Base-by-base conservation (phyloP, 2,329 filamentous ascomycete genomes). In the Ceratocystis colombiana region DNA sequence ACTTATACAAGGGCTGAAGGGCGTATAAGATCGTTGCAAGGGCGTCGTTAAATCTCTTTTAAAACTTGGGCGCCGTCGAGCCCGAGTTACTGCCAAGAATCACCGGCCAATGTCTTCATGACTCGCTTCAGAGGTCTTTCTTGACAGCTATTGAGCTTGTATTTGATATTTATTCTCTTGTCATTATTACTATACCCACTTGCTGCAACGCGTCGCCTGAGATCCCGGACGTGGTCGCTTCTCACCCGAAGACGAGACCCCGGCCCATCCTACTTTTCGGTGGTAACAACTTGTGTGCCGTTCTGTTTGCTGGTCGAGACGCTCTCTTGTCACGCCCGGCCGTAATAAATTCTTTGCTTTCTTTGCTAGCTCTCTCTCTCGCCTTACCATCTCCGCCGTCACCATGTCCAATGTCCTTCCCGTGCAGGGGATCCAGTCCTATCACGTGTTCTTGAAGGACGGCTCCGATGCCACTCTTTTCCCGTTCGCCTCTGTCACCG, bases 381-480 rank as follows among this genome's bases (percentile, higher is more conserved):
- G 25, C n/a, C 20, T 22, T 25, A 10, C 1, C 48, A 28, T 53
- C 48, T 37, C 20, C 37, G 10, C 2, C 55, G 20, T 25, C 20
- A 57, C 17, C 48, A 64, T 62, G 37, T 28, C 71, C 73, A 76
- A 75, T 70, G 90, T 91, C 88, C 87, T 88, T 74, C 79, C 64
- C 87, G 88, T 50, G 89, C 82, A 72, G 86, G 87, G 70, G 80
- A 83, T 69, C 80, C 84, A 66, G 79, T 77, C 50, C 80, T 81
- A 72, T 83, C 85, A 63, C 78, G 84, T 62, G 79, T 93, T 62
- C 89, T 90, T 62, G 84, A 90, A 69, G 90, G 96, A 76, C 84
- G 90, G 62, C 86, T 91, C 90, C 0, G 84, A 88, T 62, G 91
- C 90, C 7, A 95, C 90, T 1, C 80, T 96, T 57, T 82, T 96